Evolutionary conservation across 768 basidiomycete species (phyloP), one percentile per base, ranked within the genome.

Genomic region (Leucosporidium yakuticum): DNA sequence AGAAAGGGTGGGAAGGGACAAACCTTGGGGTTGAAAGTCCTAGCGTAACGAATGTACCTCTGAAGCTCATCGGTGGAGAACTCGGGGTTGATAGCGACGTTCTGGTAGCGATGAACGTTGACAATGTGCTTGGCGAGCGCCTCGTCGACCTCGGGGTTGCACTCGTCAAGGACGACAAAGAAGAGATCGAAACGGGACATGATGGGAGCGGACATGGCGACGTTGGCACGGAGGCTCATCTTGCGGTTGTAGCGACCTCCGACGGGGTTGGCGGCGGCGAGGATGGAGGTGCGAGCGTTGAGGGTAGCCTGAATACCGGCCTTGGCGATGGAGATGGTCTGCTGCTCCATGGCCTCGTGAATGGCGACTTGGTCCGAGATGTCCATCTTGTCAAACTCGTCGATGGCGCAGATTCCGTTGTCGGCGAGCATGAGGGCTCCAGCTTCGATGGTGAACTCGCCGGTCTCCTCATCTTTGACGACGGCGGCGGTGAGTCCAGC

Each of bases 371-470:
- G 96, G 78, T 98, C 96, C 0, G 90, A 87, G 62, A 97, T 87
- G 78, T 98, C 95, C 96, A 99, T 99, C 80, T 99, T 99, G 84
- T 99, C 96, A 76, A 99, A 99, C 79, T 98, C 96, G 81, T 99
- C 96, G 75, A 99, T 99, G n/a, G 94, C 94, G 77, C 96, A 99
- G 77, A 98, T 97, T 12, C 96, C 96, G 74, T 98, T 98, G 80
- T 99, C 96, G 9, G 96, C 96, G 5, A 99, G 85, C 96, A 99
- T 98, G 73, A 99, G 84, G 6, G 96, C 96, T 59, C 96, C 96
- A 27, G 96, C 96, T 81, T 99, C 96, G 76, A 98, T 98, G 0
- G 96, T 98, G 81, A 98, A 99, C 77, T 99, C 96, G 20, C 96
- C 96, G 0, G 94, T 95, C 79, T 98, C 96, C 79, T 98, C 95